A percentile compares a stretch with the other conserved stretches of the same genome.
Conservation (phyloP, 2,329 filamentous ascomycete genomes). For the Ophiostoma pallidulum region DNA sequence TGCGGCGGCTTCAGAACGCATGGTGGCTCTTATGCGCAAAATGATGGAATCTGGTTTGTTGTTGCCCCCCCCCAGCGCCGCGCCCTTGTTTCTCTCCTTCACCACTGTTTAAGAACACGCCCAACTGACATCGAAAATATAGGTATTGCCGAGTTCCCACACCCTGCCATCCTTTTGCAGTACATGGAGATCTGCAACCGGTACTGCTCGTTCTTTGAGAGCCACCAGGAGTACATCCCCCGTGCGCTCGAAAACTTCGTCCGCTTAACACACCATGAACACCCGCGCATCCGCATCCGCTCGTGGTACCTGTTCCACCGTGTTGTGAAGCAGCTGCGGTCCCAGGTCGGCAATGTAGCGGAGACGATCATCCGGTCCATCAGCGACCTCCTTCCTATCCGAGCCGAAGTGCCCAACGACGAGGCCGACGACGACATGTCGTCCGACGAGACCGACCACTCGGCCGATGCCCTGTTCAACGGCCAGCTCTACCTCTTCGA, state of each 20-base stretch:
- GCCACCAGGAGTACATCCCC: constrained; percentile 69
- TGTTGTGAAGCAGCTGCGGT: constrained; percentile 77
- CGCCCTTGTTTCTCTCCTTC: neutral
- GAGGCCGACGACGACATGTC: constrained; percentile 86
- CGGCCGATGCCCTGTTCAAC: constrained; percentile 81
- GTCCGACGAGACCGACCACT: constrained; percentile 83
- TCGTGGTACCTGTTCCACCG: constrained; percentile 97
- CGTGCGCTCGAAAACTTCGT: constrained; percentile 88
- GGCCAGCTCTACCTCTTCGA: constrained; percentile 92
- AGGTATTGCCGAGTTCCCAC: constrained; percentile 78
- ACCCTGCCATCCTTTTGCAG: constrained; percentile 86
- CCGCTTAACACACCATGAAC: constrained; percentile 75
- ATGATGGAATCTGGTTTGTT: constrained; percentile 82
- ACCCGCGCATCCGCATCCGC: constrained; percentile 76
- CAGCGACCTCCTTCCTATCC: constrained; percentile 78
- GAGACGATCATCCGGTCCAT: constrained; percentile 88
- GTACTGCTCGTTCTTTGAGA: constrained; percentile 88
- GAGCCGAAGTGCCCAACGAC: constrained; percentile 74
- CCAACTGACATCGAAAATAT: constrained; percentile 16
- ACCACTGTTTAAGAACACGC: neutral
- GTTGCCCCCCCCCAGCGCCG: too few relatives aligned
- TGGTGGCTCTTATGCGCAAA: constrained; percentile 87
- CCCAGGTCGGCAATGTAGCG: constrained; percentile 78
- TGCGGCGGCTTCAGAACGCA: constrained; percentile 65
- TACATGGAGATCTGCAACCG: constrained; percentile 98